Conservation (phyloP, 257 asterid genomes). For the Solanum paucissectum region DNA sequence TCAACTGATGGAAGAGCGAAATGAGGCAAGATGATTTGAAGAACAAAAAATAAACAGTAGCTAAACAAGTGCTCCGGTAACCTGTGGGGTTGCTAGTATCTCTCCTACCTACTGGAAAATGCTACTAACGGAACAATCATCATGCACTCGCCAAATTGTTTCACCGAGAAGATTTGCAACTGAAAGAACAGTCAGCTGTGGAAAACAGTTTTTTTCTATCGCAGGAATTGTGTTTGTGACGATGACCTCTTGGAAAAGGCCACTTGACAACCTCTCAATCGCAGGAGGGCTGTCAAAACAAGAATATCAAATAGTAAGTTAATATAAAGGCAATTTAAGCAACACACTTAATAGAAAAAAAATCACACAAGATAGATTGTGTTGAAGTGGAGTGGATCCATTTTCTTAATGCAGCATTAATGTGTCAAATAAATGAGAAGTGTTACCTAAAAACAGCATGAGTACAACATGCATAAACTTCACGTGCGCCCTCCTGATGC, state of each 20-base stretch:
- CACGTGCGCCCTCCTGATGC: constrained; percentile 90
- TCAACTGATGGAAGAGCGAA: background rate
- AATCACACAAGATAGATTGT: background rate
- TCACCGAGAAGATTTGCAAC: constrained; percentile 91
- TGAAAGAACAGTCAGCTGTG: constrained; percentile 77
- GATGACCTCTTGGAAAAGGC: constrained; percentile 91
- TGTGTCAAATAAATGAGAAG: background rate
- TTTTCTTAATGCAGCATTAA: background rate
- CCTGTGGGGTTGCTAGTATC: background rate
- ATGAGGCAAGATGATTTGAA: background rate
- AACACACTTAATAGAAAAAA: background rate
- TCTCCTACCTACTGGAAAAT: constrained; percentile 46
- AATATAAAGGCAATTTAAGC: background rate
- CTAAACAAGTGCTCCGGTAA: background rate
- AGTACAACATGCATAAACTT: constrained; percentile 91
- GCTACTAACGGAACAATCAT: constrained; percentile 94
- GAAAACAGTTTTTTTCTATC: constrained; percentile 64
- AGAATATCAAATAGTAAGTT: background rate
- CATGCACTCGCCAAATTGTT: constrained; percentile 95
- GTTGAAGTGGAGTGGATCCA: background rate
- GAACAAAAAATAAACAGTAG: background rate
- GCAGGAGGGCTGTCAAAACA: constrained; percentile 75
- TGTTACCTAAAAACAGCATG: constrained; percentile 91
- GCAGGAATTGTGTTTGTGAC: constrained; percentile 82
- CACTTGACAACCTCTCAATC: constrained; percentile 77